Base-by-base conservation (phyloP, 495 filamentous ascomycete species). In the Lophium mytilinum region DNA sequence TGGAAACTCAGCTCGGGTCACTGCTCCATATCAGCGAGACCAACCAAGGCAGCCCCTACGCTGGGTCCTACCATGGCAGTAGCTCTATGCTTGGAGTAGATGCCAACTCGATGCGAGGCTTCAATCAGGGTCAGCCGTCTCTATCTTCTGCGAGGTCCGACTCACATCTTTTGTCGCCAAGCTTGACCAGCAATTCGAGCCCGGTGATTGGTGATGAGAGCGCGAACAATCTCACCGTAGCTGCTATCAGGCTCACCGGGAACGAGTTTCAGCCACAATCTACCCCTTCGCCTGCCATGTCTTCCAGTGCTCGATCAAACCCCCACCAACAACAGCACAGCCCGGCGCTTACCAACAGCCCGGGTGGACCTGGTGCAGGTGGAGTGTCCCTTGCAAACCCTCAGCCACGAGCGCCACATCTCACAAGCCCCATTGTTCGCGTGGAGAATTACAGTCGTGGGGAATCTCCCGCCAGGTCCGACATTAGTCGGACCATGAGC, bases 341-440 rank as follows among this genome's bases (percentile, higher is more conserved):
- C 50, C 62, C 62, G 37, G 59, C 65, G 19, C 52, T 61, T 12
- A 62, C 61, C 19, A 58, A 60, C 52, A 67, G 65, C 46, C 61
- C 61, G 17, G 34, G 47, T 30, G 53, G 48, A 15, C 3, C 24
- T 30, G 24, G 24, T 6, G n/a, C n/a, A n/a, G 24, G 24, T 6
- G 24, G 24, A 30, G 33, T 7, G 4, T 43, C 52, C 9, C 37
- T 64, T 24, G 58, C 50, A n/a, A 62, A 58, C 50, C 37, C 52
- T 21, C 62, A 64, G 39, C 55, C 52, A 10, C 58, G 50, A 5
- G 43, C 61, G n/a, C 10, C 55, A 8, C 63, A 66, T 51, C 59
- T 66, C 11, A 59, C 56, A 9, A 68, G 66, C 45, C 66, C 66
- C 24, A 61, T 65, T 41, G 59, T 66, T 19, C 46, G 59, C 5